phyloP scores from a whole-genome alignment of 129 eudicot species.

The Glebionis coronaria region DNA sequence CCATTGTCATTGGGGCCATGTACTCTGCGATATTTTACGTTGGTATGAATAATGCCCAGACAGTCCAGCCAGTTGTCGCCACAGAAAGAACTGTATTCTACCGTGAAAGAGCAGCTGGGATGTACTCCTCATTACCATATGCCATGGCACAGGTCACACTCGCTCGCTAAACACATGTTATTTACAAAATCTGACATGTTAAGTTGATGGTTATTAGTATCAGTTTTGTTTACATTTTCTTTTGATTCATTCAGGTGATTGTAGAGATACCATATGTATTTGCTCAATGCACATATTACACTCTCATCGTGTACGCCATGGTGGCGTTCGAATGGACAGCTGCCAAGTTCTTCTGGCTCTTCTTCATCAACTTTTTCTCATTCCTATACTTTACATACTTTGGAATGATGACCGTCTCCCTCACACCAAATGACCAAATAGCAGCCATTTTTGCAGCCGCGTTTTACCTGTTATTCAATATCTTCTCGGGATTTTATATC shows the following conservation, averaged over 20 bases:
- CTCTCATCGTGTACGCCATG: slow-evolving; percentile 64
- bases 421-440: slow-evolving; percentile 75
- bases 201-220: no score
- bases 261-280: slow-evolving; percentile 74
- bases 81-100: slow-evolving; percentile 61
- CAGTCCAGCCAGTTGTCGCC: slow-evolving; percentile 66
- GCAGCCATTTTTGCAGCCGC: slow-evolving; percentile 81
- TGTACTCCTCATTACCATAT: slow-evolving; percentile 61
- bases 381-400: slow-evolving; percentile 78
- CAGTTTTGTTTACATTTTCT: background rate
- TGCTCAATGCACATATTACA: slow-evolving; percentile 47
- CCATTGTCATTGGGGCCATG: slow-evolving; percentile 54
- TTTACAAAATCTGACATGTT: background rate
- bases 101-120: slow-evolving; percentile 65
- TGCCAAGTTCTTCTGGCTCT: slow-evolving; percentile 66
- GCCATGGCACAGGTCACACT: slow-evolving; percentile 53
- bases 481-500: slow-evolving; percentile 76
- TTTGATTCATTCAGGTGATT: slow-evolving; percentile 40
- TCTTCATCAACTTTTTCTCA: slow-evolving; percentile 57
- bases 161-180: background rate
- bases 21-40: slow-evolving; percentile 50
- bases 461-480: slow-evolving; percentile 56
- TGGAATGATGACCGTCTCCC: slow-evolving; percentile 80
- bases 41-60: slow-evolving; percentile 49
- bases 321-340: slow-evolving; percentile 74